phyloP scores from a whole-genome alignment of 2,329 filamentous ascomycete genomes.

The Biscogniauxia mediterranea region DNA sequence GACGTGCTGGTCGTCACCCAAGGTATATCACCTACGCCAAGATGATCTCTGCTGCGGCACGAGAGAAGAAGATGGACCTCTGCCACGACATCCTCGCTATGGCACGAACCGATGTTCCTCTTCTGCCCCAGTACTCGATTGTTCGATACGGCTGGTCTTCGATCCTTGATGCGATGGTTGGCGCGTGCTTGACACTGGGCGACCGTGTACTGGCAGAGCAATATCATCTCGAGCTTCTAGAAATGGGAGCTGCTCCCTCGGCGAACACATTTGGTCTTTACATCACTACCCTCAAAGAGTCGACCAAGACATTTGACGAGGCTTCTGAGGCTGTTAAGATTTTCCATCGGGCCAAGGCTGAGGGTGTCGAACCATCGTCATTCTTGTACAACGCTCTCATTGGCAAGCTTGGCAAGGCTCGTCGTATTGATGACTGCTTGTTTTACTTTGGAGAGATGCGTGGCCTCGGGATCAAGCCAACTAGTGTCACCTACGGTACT shows the following conservation, averaged over 20 bases:
- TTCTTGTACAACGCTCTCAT: slow-evolving; percentile 99
- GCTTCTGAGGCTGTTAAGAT: slow-evolving; percentile 96
- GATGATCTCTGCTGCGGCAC: slow-evolving; percentile 85
- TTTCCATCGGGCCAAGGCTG: slow-evolving; percentile 88
- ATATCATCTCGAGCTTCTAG: slow-evolving; percentile 87
- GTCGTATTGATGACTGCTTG: slow-evolving; percentile 95
- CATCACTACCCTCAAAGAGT: slow-evolving; percentile 98
- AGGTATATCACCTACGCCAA: slow-evolving; percentile 97
- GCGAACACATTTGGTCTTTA: slow-evolving; percentile 98
- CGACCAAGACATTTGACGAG: slow-evolving; percentile 95
- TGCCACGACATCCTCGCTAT: slow-evolving; percentile 86
- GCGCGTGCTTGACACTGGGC: slow-evolving; percentile 80
- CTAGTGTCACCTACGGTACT: slow-evolving; percentile 95
- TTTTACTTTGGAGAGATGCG: slow-evolving; percentile 99
- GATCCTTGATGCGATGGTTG: slow-evolving; percentile 95
- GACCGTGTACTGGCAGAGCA: slow-evolving; percentile 78
- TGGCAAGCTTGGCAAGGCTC: slow-evolving; percentile 95
- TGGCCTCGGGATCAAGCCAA: slow-evolving; percentile 85
- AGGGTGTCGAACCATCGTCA: slow-evolving; percentile 92
- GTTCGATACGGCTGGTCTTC: slow-evolving; percentile 96
- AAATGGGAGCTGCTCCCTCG: slow-evolving; percentile 87
- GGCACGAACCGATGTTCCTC: slow-evolving; percentile 84
- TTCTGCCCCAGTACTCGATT: slow-evolving; percentile 77
- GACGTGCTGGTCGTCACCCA: slow-evolving; percentile 84
- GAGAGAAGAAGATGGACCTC: slow-evolving; percentile 76